Evolutionary conservation across 2,329 filamentous ascomycete genomes (phyloP), one percentile per base, ranked within the genome.

Genomic region (Diaporthe nobilis): DNA sequence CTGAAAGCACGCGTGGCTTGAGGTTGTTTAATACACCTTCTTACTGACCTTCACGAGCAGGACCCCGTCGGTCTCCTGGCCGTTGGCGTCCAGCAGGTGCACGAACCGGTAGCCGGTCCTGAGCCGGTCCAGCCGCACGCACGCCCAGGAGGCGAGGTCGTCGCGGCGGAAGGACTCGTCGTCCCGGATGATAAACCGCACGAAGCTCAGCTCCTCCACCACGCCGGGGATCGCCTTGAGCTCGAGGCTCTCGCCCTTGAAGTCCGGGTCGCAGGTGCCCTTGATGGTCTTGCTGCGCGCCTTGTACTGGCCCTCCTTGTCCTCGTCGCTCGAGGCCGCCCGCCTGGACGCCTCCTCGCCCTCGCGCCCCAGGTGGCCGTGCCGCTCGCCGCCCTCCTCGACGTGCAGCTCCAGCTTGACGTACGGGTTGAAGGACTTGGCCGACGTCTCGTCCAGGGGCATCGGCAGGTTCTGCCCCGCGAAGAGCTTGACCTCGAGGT

Each of bases 151-250:
- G 15, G 95, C 93, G 74, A 98, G 84, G 76, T 93, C 90, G 81
- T 98, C 95, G 31, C 70, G 65, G 77, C 90, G 89, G 5, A 93
- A 92, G 78, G 96, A 90, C 83, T 96, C 94, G 79, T 98, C 94
- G 82, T 98, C 95, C 83, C 95, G 94, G 79, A 98, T 88, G 80
- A 97, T 95, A 87, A 98, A 94, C 80, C 94, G 89, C 72, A 95
- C 87, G 85, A 95, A 96, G 42, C 92, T 91, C 77, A 96, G 86
- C 80, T 93, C 90, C 71, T 94, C 91, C 12, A 94, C 88, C 1
- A 95, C 87, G 12, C 90, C 88, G 1, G 85, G 82, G 42, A 91
- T 85, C 0, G 83, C 83, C 28, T 87, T 84, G 78, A 95, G 94
- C 44, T 86, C 84, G 20, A 95, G 83, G 72, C 84, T 85, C 81